These are phyloP conservation scores for Nepenthes mirabilis DNA, from an alignment of 148 eudicot genomes.

Conservation along the genomic window DNA sequence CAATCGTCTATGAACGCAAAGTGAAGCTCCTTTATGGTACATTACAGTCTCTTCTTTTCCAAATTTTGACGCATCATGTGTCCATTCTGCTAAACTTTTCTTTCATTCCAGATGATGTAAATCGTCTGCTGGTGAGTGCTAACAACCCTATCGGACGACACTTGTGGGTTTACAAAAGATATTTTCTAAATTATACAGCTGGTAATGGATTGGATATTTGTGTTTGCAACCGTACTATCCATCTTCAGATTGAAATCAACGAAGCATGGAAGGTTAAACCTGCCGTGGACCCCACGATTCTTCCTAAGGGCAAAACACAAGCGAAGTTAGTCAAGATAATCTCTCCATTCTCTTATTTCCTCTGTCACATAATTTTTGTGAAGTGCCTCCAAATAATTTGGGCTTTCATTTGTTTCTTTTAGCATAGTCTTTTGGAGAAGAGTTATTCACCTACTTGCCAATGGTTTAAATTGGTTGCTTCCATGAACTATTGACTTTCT, in stretches of 20 bases:
- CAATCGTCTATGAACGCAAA: slow-evolving; percentile 86
- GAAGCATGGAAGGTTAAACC: slow-evolving; percentile 84
- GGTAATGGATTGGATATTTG: background rate
- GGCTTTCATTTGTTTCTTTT: background rate
- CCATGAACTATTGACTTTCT: no score
- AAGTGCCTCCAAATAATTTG: background rate
- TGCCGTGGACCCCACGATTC: slow-evolving; percentile 54
- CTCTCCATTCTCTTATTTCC: background rate
- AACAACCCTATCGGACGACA: background rate
- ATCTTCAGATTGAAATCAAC: slow-evolving; percentile 63
- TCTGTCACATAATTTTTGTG: background rate
- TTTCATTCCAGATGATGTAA: slow-evolving; percentile 64
- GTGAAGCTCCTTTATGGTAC: slow-evolving; percentile 74
- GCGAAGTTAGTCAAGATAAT: slow-evolving; percentile 57
- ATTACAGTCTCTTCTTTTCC: background rate
- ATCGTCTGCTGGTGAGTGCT: slow-evolving; percentile 66
- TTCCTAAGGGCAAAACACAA: slow-evolving; percentile 74
- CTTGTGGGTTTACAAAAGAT: background rate
- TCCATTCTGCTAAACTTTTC: background rate
- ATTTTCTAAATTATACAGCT: background rate
- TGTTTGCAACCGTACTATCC: background rate
- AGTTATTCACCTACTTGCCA: no score
- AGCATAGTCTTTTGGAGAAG: no score
- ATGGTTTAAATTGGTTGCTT: no score
- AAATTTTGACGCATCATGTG: background rate